Evolutionary conservation across 345 rosid species (phyloP).

Genomic region (Dimocarpus longan): DNA sequence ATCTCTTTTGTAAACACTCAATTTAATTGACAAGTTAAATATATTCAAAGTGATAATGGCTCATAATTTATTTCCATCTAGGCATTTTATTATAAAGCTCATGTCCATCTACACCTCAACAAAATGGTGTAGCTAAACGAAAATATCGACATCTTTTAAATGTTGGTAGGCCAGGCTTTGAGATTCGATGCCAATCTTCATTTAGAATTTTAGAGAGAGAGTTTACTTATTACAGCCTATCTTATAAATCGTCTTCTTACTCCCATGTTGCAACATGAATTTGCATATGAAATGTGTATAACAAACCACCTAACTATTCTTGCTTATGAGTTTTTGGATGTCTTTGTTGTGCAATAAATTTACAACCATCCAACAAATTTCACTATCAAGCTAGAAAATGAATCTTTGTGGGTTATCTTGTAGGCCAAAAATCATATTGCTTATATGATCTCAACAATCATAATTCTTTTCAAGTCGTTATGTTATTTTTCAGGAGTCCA

Average conservation of each 20-base stretch:
- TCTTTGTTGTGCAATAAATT: not conserved
- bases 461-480: not conserved
- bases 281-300: not conserved
- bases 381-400: not conserved
- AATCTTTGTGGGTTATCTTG: not conserved
- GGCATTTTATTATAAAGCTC: not conserved
- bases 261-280: not conserved
- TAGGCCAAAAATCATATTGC: not conserved
- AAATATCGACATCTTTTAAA: not conserved
- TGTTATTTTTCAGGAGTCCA: not conserved
- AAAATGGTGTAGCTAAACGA: not conserved
- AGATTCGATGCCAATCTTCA: not conserved
- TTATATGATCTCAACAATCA: not conserved
- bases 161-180: not conserved
- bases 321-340: not conserved
- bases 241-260: not conserved
- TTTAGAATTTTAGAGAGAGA: not conserved
- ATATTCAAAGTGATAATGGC: not conserved
- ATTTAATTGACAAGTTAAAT: not conserved
- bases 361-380: not conserved
- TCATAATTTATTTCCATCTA: not conserved
- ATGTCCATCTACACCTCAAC: not conserved
- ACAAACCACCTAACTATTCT: not conserved
- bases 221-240: not conserved
- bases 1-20: not conserved